A percentile compares a stretch with the other conserved stretches of the same genome.
These are phyloP conservation scores for Cryoendolithus antarcticus DNA, from an alignment of 2,329 filamentous ascomycete genomes.

Conservation along the genomic window DNA sequence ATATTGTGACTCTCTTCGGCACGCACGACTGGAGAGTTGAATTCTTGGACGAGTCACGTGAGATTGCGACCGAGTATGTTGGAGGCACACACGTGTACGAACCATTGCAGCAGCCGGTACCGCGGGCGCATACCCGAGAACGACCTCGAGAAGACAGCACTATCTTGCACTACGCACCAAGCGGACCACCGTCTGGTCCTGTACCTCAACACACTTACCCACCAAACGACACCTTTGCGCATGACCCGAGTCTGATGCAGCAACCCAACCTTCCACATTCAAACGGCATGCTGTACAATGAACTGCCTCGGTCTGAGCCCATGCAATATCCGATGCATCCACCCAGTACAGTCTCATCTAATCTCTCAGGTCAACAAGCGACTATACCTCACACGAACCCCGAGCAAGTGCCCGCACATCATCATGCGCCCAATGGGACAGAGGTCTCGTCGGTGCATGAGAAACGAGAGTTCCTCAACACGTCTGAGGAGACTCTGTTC, in stretches of 20 bases:
- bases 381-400: conserved; percentile 8
- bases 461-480: conserved; percentile 53
- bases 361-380: conserved; percentile 11
- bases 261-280: conserved; percentile 19
- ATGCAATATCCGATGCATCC: conserved; percentile 17
- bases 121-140: conserved; percentile 17
- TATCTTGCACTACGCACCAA: not conserved
- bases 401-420: conserved; percentile 1
- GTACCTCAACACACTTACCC: conserved; percentile 37
- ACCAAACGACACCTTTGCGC: conserved; percentile 33
- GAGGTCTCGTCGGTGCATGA: conserved; percentile 19
- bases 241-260: conserved; percentile 10
- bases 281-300: too few relatives aligned
- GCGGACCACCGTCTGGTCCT: conserved; percentile 5
- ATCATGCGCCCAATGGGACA: not conserved
- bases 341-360: conserved; percentile 11
- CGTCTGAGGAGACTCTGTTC: conserved; percentile 68
- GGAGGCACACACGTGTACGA: conserved; percentile 63
- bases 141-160: conserved; percentile 9
- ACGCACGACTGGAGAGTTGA: conserved; percentile 58
- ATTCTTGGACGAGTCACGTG: conserved; percentile 79
- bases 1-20: conserved; percentile 38
- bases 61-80: conserved; percentile 81
- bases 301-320: conserved; percentile 11
- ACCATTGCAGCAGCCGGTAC: conserved; percentile 27